Conservation (phyloP, 2,329 filamentous ascomycete genomes). For the Trichophyton benhamiae region DNA sequence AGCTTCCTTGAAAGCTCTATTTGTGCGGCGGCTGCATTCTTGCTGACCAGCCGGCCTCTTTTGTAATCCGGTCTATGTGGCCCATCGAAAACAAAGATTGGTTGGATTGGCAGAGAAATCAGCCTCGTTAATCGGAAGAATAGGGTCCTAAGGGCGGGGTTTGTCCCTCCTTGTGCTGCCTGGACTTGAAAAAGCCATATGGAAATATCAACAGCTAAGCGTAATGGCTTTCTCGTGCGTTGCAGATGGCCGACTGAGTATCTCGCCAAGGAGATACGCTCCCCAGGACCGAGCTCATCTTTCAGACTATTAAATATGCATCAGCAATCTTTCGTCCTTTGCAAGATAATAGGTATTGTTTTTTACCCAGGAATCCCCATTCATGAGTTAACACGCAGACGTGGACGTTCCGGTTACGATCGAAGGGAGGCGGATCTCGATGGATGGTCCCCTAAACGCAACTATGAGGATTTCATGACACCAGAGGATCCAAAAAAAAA, state of each 20-base stretch:
- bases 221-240: slow-evolving; percentile 56
- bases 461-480: not conserved
- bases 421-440: not conserved
- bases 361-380: slow-evolving; percentile 38
- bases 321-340: not conserved
- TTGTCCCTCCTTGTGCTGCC: slow-evolving; percentile 70
- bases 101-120: slow-evolving; percentile 63
- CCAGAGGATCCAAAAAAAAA: not conserved
- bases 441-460: not conserved
- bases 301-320: slow-evolving; percentile 46
- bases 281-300: slow-evolving; percentile 71
- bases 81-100: slow-evolving; percentile 84
- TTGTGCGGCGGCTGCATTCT: slow-evolving; percentile 39
- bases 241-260: slow-evolving; percentile 68
- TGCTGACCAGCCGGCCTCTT: slow-evolving; percentile 56
- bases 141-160: slow-evolving; percentile 79
- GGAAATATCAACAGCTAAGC: slow-evolving; percentile 83
- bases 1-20: slow-evolving; percentile 66
- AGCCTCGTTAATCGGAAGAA: slow-evolving; percentile 82
- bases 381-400: not conserved
- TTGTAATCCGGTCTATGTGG: slow-evolving; percentile 78
- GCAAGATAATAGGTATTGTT: not conserved
- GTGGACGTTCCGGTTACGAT: not conserved
- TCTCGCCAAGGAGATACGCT: slow-evolving; percentile 68
- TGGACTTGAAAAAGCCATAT: slow-evolving; percentile 97